These are phyloP conservation scores for Aspergillus ibericus DNA, from an alignment of 2,329 filamentous ascomycete genomes.

Conservation along the genomic window DNA sequence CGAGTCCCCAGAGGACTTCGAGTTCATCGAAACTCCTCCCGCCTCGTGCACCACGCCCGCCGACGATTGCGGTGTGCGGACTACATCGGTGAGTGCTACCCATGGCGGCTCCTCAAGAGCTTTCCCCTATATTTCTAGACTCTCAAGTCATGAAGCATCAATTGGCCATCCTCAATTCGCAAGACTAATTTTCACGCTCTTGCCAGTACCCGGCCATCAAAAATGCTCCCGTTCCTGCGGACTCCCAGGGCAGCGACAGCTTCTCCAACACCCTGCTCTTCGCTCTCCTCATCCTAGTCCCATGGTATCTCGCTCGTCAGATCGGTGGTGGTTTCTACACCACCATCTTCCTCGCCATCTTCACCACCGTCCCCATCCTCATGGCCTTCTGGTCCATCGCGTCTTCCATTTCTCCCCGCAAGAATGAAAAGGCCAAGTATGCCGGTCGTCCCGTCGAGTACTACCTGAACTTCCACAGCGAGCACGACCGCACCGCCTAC, in stretches of 20 bases:
- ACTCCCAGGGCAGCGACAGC: slow-evolving; percentile 76
- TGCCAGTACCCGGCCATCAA: slow-evolving; percentile 80
- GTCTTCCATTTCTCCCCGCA: slow-evolving; percentile 80
- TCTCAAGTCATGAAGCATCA: background rate
- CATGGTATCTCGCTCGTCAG: slow-evolving; percentile 79
- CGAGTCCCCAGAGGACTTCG: slow-evolving; percentile 50
- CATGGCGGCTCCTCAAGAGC: background rate
- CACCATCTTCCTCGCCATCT: slow-evolving; percentile 77
- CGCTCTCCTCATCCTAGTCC: slow-evolving; percentile 67
- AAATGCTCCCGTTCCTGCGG: slow-evolving; percentile 90
- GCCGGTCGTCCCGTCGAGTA: slow-evolving; percentile 86
- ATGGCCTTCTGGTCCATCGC: slow-evolving; percentile 77
- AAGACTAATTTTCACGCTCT: slow-evolving; percentile 19
- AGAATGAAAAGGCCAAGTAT: slow-evolving; percentile 86
- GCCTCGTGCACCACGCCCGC: slow-evolving; percentile 54
- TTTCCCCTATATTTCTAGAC: background rate
- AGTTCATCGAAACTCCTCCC: slow-evolving; percentile 61
- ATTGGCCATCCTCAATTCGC: background rate
- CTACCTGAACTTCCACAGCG: slow-evolving; percentile 62
- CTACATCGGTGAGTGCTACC: slow-evolving; percentile 55
- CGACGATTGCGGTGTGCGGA: slow-evolving; percentile 61
- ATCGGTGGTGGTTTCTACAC: slow-evolving; percentile 84
- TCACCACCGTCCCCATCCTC: slow-evolving; percentile 77
- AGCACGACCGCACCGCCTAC: slow-evolving; percentile 49
- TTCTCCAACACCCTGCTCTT: slow-evolving; percentile 84